Evolutionary conservation across 768 basidiomycete species (phyloP).

Genomic region (Boletales sp.): DNA sequence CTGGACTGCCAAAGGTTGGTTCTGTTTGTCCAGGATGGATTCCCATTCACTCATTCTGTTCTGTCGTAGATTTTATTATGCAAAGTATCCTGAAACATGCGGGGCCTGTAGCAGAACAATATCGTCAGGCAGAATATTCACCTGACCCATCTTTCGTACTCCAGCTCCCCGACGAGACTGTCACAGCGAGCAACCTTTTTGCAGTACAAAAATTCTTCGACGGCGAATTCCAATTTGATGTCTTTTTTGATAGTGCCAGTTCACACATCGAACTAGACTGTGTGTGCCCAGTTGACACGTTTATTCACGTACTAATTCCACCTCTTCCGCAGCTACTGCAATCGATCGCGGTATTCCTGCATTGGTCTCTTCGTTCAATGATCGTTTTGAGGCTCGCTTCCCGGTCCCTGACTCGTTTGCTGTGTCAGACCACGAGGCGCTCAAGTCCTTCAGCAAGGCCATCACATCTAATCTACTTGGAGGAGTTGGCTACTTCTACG

Average conservation of each 20-base stretch:
- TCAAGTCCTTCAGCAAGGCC: slow-evolving; percentile 77
- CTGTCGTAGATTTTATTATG: slow-evolving; percentile 53
- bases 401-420: slow-evolving; percentile 59
- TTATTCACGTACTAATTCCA: neutral
- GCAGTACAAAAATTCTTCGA: slow-evolving; percentile 86
- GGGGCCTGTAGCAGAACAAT: slow-evolving; percentile 49
- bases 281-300: slow-evolving; percentile 34
- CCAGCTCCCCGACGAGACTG: slow-evolving; percentile 70
- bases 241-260: slow-evolving; percentile 80
- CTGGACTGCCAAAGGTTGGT: slow-evolving; percentile 83
- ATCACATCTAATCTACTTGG: slow-evolving; percentile 90
- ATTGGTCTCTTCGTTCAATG: slow-evolving; percentile 54
- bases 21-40: neutral
- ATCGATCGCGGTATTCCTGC: slow-evolving; percentile 71
- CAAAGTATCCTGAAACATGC: slow-evolving; percentile 59
- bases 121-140: slow-evolving; percentile 40
- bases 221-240: slow-evolving; percentile 84
- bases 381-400: slow-evolving; percentile 68
- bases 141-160: slow-evolving; percentile 85
- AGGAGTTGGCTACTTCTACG: slow-evolving; percentile 94
- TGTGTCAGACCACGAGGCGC: slow-evolving; percentile 41
- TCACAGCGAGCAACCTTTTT: slow-evolving; percentile 73
- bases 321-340: slow-evolving; percentile 43
- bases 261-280: slow-evolving; percentile 60
- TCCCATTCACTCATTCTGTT: neutral